phyloP scores from a whole-genome alignment of 2,329 filamentous ascomycete genomes.

The Magnaporthales sp. region DNA sequence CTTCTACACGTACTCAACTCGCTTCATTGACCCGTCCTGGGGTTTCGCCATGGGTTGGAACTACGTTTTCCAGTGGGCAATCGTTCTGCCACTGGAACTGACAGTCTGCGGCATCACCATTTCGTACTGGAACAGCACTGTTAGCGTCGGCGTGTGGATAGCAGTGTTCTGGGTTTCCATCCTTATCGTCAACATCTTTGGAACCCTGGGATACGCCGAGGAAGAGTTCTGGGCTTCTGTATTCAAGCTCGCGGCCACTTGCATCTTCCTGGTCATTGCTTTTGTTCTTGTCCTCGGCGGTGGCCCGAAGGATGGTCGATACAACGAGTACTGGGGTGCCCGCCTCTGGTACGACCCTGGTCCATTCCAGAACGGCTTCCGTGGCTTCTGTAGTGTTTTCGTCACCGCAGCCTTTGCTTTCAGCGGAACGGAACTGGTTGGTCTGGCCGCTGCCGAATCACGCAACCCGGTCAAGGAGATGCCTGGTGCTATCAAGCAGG shows the following conservation, averaged over 20 bases:
- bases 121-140: slow-evolving; percentile 38
- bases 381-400: slow-evolving; percentile 60
- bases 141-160: slow-evolving; percentile 27
- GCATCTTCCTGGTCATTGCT: slow-evolving; percentile 52
- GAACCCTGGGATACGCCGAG: slow-evolving; percentile 42
- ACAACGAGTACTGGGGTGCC: slow-evolving; percentile 33
- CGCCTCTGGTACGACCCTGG: slow-evolving; percentile 32
- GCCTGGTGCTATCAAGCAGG: slow-evolving; percentile 73
- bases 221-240: slow-evolving; percentile 48
- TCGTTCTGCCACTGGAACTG: slow-evolving; percentile 40
- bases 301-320: slow-evolving; percentile 35
- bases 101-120: slow-evolving; percentile 43
- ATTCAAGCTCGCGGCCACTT: slow-evolving; percentile 44
- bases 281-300: slow-evolving; percentile 51
- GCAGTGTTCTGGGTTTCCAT: slow-evolving; percentile 44
- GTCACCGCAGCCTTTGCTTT: slow-evolving; percentile 64
- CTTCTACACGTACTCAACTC: slow-evolving; percentile 53
- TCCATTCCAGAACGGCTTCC: slow-evolving; percentile 60
- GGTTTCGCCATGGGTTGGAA: slow-evolving; percentile 47
- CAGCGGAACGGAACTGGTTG: slow-evolving; percentile 59
- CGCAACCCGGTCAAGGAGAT: slow-evolving; percentile 60
- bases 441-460: slow-evolving; percentile 61
- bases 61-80: slow-evolving; percentile 37
- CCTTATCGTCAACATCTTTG: slow-evolving; percentile 44
- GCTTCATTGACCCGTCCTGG: slow-evolving; percentile 55